These are phyloP conservation scores for Fibroporia radiculosa DNA, from an alignment of 768 basidiomycete species.

Conservation along the genomic window DNA sequence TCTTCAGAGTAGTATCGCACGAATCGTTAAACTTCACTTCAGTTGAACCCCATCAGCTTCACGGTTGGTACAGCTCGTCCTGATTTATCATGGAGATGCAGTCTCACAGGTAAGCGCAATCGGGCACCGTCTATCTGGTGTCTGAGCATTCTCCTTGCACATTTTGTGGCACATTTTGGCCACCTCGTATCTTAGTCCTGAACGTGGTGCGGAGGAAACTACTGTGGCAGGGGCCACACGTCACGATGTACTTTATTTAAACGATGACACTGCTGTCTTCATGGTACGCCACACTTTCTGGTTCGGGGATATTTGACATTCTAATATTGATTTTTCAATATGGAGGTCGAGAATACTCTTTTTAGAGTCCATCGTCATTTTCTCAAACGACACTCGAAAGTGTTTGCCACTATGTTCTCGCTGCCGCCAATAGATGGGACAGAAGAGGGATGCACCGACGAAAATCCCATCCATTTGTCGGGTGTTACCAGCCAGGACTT, in stretches of 20 bases:
- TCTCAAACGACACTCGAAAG: conserved; percentile 10
- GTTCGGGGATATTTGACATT: too few species aligned
- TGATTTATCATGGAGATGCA: too few species aligned
- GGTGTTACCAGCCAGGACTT: conserved; percentile 12
- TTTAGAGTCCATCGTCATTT: conserved; percentile 17
- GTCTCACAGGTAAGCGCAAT: too few species aligned
- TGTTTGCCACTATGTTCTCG: conserved; percentile 14
- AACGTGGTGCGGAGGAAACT: not conserved
- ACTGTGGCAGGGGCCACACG: not conserved
- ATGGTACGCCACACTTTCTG: too few species aligned
- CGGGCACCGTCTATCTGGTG: too few species aligned
- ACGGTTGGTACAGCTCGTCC: too few species aligned
- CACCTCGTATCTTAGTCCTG: too few species aligned
- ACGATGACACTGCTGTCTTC: conserved; percentile 8
- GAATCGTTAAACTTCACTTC: too few species aligned
- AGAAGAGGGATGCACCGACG: conserved; percentile 11
- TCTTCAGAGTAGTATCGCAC: too few species aligned
- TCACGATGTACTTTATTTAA: conserved; percentile 11
- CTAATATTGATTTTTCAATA: not conserved
- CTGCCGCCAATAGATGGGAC: conserved; percentile 3
- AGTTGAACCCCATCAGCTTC: too few species aligned
- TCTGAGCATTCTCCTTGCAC: too few species aligned
- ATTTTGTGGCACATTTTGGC: too few species aligned
- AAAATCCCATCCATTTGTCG: conserved; percentile 8
- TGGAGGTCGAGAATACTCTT: conserved; percentile 14